These are phyloP conservation scores for Phyllosticta paracitricarpa DNA, from an alignment of 2,329 filamentous ascomycete species.

Conservation along the genomic window DNA sequence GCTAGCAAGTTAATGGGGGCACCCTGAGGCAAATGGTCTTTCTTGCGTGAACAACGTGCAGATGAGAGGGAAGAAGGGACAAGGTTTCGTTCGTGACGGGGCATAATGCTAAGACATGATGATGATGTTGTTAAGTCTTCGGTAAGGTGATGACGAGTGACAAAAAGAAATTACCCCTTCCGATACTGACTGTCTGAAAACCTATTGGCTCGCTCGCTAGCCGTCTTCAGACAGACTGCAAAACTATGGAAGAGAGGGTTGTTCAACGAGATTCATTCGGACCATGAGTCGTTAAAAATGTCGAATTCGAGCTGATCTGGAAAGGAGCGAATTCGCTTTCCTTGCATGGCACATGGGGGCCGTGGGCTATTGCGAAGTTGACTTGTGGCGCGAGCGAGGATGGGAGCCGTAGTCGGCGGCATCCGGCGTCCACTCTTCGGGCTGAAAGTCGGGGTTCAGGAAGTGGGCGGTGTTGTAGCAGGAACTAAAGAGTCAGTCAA, in stretches of 20 bases:
- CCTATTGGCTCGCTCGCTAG: background rate
- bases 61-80: background rate
- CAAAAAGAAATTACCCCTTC: background rate
- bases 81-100: conserved; percentile 5
- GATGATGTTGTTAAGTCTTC: background rate
- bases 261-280: background rate
- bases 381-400: conserved; percentile 29
- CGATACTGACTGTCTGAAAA: background rate
- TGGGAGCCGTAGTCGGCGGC: conserved; percentile 32
- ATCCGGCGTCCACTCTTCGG: conserved; percentile 42
- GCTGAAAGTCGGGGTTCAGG: conserved; percentile 42
- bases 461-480: conserved; percentile 44
- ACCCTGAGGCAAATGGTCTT: conserved; percentile 12
- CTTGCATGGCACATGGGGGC: background rate
- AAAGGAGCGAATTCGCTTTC: background rate
- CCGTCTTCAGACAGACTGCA: background rate
- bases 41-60: background rate
- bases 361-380: conserved; percentile 12
- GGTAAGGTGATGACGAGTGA: conserved; percentile 4
- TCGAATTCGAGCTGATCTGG: background rate
- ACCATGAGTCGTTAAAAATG: background rate
- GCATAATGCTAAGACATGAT: conserved; percentile 8
- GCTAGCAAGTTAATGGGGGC: conserved; percentile 1
- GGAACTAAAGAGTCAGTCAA: conserved; percentile 28
- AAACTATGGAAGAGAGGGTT: background rate